phyloP scores from a whole-genome alignment of 2,329 filamentous ascomycete species.

The Trichoderma sp. region DNA sequence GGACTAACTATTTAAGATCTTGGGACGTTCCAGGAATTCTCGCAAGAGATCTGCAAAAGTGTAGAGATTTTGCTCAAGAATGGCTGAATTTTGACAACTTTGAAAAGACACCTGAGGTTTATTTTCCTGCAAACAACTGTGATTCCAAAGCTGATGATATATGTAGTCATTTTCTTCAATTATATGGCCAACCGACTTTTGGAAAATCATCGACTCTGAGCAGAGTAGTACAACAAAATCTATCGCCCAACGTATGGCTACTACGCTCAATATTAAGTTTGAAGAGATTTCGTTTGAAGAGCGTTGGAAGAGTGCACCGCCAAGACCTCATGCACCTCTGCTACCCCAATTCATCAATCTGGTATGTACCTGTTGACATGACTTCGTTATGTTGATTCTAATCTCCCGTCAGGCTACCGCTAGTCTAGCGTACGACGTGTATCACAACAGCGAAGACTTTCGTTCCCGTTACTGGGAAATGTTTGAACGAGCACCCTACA shows the following conservation, averaged over 20 bases:
- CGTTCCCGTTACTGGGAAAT: background rate
- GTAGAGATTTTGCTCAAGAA: background rate
- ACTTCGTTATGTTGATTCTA: background rate
- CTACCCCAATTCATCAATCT: background rate
- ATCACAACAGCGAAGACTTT: background rate
- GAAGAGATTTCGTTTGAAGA: background rate
- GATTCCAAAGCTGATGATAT: background rate
- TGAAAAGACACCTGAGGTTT: background rate
- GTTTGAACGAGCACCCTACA: background rate
- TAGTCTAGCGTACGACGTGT: background rate
- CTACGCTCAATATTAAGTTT: background rate
- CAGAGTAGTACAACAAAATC: background rate
- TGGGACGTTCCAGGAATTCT: background rate
- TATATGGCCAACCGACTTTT: background rate
- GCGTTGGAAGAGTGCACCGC: background rate
- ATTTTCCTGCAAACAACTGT: background rate
- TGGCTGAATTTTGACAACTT: background rate
- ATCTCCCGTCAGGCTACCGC: background rate
- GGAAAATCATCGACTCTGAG: background rate
- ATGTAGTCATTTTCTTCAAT: background rate
- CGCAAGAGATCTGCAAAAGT: background rate
- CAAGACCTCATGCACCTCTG: background rate
- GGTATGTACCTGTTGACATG: background rate
- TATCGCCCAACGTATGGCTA: background rate
- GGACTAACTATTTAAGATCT: background rate